phyloP scores from a whole-genome alignment of 2,329 filamentous ascomycete species.

The Claviceps pazoutovae region DNA sequence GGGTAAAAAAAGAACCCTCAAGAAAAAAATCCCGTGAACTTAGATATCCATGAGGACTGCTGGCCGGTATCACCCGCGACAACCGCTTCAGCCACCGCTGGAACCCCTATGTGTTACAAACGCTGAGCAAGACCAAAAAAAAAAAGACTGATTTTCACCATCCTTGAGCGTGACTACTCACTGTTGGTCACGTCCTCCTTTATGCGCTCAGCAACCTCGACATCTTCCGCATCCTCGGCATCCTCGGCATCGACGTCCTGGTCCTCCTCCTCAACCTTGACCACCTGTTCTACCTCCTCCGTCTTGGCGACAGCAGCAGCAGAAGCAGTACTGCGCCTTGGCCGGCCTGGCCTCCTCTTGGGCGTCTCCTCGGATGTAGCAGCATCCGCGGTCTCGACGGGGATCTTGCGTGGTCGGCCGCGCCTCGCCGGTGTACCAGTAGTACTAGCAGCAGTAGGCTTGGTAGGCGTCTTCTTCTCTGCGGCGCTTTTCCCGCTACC shows the following conservation, averaged over 20 bases:
- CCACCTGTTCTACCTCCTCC: neutral
- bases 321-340: neutral
- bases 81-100: constrained; percentile 1
- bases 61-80: neutral
- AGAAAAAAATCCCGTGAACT: constrained; percentile 2
- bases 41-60: constrained; percentile 4
- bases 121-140: neutral
- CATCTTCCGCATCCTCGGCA: constrained; percentile 9
- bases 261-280: neutral
- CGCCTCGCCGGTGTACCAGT: constrained; percentile 10
- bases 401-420: constrained; percentile 14
- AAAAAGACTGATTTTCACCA: neutral
- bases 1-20: neutral
- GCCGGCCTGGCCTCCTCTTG: constrained; percentile 7
- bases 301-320: neutral
- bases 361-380: constrained; percentile 9
- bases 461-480: constrained; percentile 6
- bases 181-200: constrained; percentile 6
- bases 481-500: constrained; percentile 22
- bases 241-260: constrained; percentile 10
- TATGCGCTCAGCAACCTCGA: constrained; percentile 10
- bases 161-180: constrained; percentile 5
- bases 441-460: constrained; percentile 7
- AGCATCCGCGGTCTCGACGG: constrained; percentile 14
- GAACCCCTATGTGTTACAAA: neutral